A percentile compares a stretch with the other conserved stretches of the same genome.
Conservation (phyloP, 345 rosid species). For the Kernera saxatilis region DNA sequence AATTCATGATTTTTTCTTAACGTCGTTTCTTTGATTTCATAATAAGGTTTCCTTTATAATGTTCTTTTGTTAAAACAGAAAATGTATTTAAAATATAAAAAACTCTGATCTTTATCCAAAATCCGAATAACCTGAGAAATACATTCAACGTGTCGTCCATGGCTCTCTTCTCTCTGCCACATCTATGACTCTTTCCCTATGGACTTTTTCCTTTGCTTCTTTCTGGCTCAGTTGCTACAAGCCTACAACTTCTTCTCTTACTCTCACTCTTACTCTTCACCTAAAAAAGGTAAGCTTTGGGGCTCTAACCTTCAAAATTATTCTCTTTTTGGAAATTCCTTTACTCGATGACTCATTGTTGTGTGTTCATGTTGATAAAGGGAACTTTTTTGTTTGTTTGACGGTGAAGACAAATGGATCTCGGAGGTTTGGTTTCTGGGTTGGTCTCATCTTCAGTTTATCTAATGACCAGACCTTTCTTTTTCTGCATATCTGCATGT, state of each 20-base stretch:
- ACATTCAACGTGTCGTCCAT: slow-evolving; percentile 33
- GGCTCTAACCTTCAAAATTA: background rate
- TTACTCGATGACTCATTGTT: background rate
- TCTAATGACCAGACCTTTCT: slow-evolving; percentile 42
- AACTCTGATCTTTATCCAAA: slow-evolving; percentile 18
- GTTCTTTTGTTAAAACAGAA: background rate
- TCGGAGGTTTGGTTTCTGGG: slow-evolving; percentile 29
- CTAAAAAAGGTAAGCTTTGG: background rate
- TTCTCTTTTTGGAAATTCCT: background rate
- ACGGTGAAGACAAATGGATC: slow-evolving; percentile 19
- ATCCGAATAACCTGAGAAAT: background rate
- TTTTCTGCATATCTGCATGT: slow-evolving; percentile 35
- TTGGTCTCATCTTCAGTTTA: slow-evolving; percentile 26
- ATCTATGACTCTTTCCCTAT: slow-evolving; percentile 17
- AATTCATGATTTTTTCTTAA: too few species aligned
- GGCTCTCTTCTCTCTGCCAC: slow-evolving; percentile 28
- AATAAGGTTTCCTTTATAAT: too few species aligned
- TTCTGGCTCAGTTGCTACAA: background rate
- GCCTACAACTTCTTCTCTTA: background rate
- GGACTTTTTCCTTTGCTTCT: background rate
- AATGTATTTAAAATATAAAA: background rate
- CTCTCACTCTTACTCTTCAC: background rate
- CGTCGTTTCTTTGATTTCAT: too few species aligned
- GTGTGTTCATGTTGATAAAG: background rate
- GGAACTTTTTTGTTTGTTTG: background rate